Percentiles rank a stretch among this genome's conserved stretches.
These are phyloP conservation scores for Fusarium liriodendri DNA, from an alignment of 2,329 filamentous ascomycete species.

Conservation along the genomic window DNA sequence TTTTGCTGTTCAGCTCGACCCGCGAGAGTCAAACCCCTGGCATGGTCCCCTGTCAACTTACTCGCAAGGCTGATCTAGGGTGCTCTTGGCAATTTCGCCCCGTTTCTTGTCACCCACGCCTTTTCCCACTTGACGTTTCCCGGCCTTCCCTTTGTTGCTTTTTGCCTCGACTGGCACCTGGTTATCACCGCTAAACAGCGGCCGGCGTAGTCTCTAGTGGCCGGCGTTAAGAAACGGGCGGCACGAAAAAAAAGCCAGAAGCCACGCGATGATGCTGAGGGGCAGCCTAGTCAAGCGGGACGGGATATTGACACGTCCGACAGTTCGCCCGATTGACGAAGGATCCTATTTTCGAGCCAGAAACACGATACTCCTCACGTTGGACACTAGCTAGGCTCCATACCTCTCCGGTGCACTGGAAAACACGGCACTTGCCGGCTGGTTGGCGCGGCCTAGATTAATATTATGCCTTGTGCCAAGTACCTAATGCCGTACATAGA, in stretches of 20 bases:
- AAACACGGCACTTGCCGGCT: background rate
- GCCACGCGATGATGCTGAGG: background rate
- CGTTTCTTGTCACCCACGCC: slow-evolving; percentile 25
- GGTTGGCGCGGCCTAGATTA: background rate
- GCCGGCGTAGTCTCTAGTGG: slow-evolving; percentile 13
- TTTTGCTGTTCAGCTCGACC: background rate
- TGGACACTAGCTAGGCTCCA: background rate
- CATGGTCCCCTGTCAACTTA: background rate
- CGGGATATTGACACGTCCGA: background rate
- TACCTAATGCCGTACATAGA: background rate
- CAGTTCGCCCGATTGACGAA: background rate
- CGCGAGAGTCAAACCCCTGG: background rate
- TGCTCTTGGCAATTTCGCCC: slow-evolving; percentile 11
- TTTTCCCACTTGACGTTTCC: slow-evolving; percentile 8
- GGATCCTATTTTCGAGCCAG: background rate
- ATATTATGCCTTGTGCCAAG: background rate
- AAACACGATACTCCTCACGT: background rate
- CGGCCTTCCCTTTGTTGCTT: background rate
- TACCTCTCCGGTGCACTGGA: background rate
- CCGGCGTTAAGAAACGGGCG: slow-evolving; percentile 26
- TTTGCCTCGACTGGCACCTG: slow-evolving; percentile 17
- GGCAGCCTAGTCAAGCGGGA: background rate
- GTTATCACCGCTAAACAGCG: slow-evolving; percentile 9
- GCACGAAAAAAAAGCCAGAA: background rate
- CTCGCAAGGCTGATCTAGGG: slow-evolving; percentile 7